Evolutionary conservation across 1,284 basidiomycete genomes (phyloP), one percentile per base, ranked within the genome.

Genomic region (Ceratobasidium sp.): DNA sequence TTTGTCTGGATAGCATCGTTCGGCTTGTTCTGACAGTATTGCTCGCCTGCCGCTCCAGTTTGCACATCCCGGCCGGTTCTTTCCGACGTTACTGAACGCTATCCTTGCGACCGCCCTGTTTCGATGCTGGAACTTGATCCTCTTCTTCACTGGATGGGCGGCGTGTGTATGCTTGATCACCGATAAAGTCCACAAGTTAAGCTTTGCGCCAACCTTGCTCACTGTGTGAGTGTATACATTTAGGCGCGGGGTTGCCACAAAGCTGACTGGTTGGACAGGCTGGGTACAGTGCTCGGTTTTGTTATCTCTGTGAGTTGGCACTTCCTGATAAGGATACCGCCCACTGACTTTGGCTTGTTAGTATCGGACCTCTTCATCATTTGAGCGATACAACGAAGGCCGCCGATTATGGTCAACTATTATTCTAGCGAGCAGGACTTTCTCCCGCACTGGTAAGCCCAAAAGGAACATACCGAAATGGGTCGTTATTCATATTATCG

Each of bases 381-480:
- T 91, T 77, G 90, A 91, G 76, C 82, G 89, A 61, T 82, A 92
- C 80, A 89, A 88, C 75, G 91, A 93, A 76, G 91, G 91, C 3
- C 82, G 91, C 53, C 80, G 85, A 57, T 80, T 88, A 28, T 93
- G 91, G 91, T 88, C 88, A 3, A 85, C 88, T 75, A 88, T 92
- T 67, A 85, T 90, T 55, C 80, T 88, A 12, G 85, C 85, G 8
- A 85, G 82, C 75, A 82, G 89, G 26, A 87, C 84, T 0, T 83
- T 90, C 77, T 50, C 62, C 41, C 62, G 83, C 87, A 0, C 81
- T 9, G 53, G 50, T 32, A 45, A 23, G 39, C 26, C 39, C 1
- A 41, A 34, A 41, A 18, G 16, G 14, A 12, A 4, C 18, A 21
- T 12, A 32, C 23, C 43, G 10, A n/a, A n/a, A n/a, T 45, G 3